phyloP scores from a whole-genome alignment of 306 rosid species.

The Begonia fuchsioides region DNA sequence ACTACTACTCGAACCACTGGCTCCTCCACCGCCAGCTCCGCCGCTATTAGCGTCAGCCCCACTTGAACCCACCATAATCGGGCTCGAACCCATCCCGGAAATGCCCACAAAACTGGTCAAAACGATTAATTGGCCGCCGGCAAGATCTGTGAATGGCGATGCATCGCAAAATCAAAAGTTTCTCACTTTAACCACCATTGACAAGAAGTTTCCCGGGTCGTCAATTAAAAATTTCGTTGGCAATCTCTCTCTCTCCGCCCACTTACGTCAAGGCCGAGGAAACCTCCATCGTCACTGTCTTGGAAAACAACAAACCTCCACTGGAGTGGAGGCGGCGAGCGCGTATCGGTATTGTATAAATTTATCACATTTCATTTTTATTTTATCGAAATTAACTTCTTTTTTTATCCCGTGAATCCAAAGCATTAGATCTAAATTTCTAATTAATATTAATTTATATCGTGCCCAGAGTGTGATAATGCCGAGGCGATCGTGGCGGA shows the following conservation, averaged over 20 bases:
- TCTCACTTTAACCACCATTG: not conserved
- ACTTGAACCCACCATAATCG: constrained; percentile 14
- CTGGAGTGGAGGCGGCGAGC: no score
- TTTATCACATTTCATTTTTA: no score
- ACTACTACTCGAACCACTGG: constrained; percentile 16
- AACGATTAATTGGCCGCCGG: constrained; percentile 3
- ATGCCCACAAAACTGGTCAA: constrained; percentile 6
- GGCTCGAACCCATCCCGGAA: constrained; percentile 49
- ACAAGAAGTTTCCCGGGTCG: not conserved
- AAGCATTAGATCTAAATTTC: no score
- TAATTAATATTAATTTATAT: no score
- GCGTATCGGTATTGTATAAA: no score
- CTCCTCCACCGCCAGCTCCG: constrained; percentile 11
- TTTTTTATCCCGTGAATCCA: no score
- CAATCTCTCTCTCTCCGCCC: not conserved
- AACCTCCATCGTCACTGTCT: not conserved
- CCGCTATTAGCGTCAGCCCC: constrained; percentile 13
- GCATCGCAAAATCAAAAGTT: constrained; percentile 1
- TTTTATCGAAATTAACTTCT: no score
- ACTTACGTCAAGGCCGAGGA: not conserved
- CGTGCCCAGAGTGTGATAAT: no score
- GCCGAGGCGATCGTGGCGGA: no score
- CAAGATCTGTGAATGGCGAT: constrained; percentile 6
- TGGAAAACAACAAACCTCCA: not conserved
- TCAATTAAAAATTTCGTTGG: not conserved